phyloP scores from a whole-genome alignment of 441 rosid species.

The Euphorbia schlechtendalii region DNA sequence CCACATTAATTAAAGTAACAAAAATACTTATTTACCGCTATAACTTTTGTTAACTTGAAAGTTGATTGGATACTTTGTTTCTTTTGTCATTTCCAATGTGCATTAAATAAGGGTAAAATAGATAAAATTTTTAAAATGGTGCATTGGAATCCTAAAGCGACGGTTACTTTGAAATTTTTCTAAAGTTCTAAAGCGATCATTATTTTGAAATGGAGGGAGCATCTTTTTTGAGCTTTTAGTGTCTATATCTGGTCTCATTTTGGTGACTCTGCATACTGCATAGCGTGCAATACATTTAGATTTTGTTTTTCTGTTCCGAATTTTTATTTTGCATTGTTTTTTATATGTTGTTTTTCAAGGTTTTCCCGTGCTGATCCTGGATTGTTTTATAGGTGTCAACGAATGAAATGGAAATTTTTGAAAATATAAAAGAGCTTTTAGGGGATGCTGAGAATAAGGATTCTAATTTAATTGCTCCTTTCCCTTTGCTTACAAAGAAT shows the following conservation, averaged over 20 bases:
- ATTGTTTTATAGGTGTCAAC: constrained; percentile 55
- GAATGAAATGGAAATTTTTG: constrained; percentile 74
- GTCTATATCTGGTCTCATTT: neutral
- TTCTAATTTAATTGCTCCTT: constrained; percentile 43
- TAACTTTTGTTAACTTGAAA: no score
- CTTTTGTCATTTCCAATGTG: no score
- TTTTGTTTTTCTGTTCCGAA: neutral
- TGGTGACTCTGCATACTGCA: neutral
- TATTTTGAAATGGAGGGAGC: no score
- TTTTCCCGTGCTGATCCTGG: constrained; percentile 15
- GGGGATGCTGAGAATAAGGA: constrained; percentile 55
- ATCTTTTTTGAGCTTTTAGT: neutral
- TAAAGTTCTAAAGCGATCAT: no score
- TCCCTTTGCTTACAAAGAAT: constrained; percentile 65
- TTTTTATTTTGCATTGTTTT: neutral
- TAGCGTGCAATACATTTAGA: neutral
- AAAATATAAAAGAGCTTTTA: constrained; percentile 60
- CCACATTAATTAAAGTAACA: no score
- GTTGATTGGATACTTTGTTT: no score
- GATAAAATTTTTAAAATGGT: no score
- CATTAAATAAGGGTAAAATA: no score
- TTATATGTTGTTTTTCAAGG: constrained; percentile 4
- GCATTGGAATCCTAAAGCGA: no score
- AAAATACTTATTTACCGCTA: no score
- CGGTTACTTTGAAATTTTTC: no score